Percentiles rank a stretch among this genome's conserved stretches.
These are phyloP conservation scores for Paecilomyces dactylethromorphus DNA, from an alignment of 2,329 filamentous ascomycete species.

Conservation along the genomic window DNA sequence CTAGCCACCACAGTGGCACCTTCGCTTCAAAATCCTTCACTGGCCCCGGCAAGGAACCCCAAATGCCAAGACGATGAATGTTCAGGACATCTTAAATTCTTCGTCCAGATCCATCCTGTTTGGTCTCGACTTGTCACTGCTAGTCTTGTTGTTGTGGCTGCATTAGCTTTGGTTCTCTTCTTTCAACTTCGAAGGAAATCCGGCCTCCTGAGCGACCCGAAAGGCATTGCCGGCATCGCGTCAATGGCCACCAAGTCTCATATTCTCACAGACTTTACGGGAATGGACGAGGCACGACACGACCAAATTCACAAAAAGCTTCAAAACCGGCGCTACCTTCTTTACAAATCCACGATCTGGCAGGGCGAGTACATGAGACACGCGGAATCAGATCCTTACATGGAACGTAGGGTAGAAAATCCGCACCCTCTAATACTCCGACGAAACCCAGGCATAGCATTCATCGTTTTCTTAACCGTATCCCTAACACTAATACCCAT, in stretches of 20 bases:
- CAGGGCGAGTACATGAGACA: conserved; percentile 41
- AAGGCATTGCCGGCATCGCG: conserved; percentile 45
- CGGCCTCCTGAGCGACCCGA: conserved; percentile 42
- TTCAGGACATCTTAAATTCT: conserved; percentile 25
- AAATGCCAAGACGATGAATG: conserved; percentile 19
- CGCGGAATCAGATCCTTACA: conserved; percentile 23
- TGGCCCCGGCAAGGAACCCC: conserved; percentile 31
- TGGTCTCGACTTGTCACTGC: conserved; percentile 41
- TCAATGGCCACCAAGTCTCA: conserved; percentile 46
- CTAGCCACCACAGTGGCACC: conserved; percentile 40
- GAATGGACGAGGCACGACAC: conserved; percentile 37
- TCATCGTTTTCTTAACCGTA: conserved; percentile 32
- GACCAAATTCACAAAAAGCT: conserved; percentile 41
- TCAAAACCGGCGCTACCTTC: conserved; percentile 39
- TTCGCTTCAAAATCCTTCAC: conserved; percentile 41
- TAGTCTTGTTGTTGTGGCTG: conserved; percentile 34
- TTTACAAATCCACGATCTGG: conserved; percentile 47
- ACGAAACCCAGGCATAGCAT: conserved; percentile 29
- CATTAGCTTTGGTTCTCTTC: conserved; percentile 36
- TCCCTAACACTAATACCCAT: conserved; percentile 35
- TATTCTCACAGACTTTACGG: conserved; percentile 43
- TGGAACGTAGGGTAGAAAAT: conserved; percentile 23
- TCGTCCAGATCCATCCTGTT: conserved; percentile 34
- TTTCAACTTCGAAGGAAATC: conserved; percentile 42
- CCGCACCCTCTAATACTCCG: conserved; percentile 43